These are phyloP conservation scores for Pseudogymnoascus sp. DNA, from an alignment of 2,329 filamentous ascomycete genomes.

Conservation along the genomic window DNA sequence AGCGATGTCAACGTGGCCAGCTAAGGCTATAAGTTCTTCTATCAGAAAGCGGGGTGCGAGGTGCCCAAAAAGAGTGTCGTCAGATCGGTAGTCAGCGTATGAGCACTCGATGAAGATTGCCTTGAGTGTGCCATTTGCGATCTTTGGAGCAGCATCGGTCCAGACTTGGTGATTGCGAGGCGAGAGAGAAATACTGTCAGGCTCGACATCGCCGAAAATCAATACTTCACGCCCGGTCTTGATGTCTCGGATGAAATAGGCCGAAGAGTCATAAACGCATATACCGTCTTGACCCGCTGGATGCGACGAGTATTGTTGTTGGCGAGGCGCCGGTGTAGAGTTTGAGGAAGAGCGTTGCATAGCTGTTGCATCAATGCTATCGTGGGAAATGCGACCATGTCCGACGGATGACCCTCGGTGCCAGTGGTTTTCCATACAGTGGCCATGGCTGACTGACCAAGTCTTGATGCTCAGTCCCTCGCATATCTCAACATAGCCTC, in stretches of 20 bases:
- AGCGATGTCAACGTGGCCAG: slow-evolving; percentile 29
- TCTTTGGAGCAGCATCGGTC: slow-evolving; percentile 80
- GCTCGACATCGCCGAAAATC: slow-evolving; percentile 93
- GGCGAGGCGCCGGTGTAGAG: not conserved
- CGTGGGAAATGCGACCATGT: not conserved
- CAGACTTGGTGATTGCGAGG: slow-evolving; percentile 79
- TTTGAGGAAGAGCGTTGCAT: not conserved
- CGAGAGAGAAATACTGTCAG: slow-evolving; percentile 72
- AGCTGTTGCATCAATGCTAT: not conserved
- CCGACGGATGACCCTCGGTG: slow-evolving; percentile 47
- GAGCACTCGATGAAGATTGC: slow-evolving; percentile 96
- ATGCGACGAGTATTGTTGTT: not conserved
- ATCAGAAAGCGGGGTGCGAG: slow-evolving; percentile 76
- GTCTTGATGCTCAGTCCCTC: slow-evolving; percentile 84
- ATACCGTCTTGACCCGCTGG: slow-evolving; percentile 32
- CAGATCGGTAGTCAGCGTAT: slow-evolving; percentile 71
- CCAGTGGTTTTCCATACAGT: slow-evolving; percentile 67
- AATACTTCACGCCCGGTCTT: slow-evolving; percentile 66
- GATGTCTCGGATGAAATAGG: slow-evolving; percentile 82
- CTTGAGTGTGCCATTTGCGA: slow-evolving; percentile 60
- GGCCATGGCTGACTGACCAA: slow-evolving; percentile 81
- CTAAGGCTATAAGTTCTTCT: slow-evolving; percentile 66
- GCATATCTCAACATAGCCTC: slow-evolving; percentile 80
- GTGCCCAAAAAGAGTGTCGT: slow-evolving; percentile 79
- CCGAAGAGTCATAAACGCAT: slow-evolving; percentile 80